These are phyloP conservation scores for Xylaria nigripes DNA, from an alignment of 495 filamentous ascomycete species.

Conservation along the genomic window DNA sequence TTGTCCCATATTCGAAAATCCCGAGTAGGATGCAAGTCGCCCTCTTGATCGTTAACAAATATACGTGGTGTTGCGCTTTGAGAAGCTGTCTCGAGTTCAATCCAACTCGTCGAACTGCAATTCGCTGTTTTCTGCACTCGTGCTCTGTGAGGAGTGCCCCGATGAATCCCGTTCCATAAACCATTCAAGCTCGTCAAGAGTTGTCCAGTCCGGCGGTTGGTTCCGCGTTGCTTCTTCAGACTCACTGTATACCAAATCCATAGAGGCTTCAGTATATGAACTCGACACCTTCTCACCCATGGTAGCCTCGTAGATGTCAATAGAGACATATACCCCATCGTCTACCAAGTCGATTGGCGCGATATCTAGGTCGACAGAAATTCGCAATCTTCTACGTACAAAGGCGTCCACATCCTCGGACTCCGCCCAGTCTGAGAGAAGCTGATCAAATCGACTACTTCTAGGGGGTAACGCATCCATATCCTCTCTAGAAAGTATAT, in stretches of 20 bases:
- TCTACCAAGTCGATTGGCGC: background rate
- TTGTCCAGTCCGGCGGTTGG: background rate
- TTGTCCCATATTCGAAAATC: too few species aligned
- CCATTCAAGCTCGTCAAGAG: conserved; percentile 6
- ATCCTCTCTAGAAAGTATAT: background rate
- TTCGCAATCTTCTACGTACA: background rate
- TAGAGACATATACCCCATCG: conserved; percentile 1
- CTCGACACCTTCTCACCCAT: background rate
- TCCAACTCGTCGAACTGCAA: too few species aligned
- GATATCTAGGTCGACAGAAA: conserved; percentile 1
- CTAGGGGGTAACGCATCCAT: background rate
- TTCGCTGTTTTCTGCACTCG: too few species aligned
- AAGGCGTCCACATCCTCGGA: too few species aligned
- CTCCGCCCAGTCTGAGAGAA: background rate
- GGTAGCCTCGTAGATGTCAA: conserved; percentile 6
- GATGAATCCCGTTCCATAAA: background rate
- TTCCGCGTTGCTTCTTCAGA: background rate
- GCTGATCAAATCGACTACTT: background rate
- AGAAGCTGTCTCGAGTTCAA: too few species aligned
- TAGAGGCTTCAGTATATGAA: background rate
- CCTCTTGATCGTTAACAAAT: too few species aligned
- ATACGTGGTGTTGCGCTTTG: too few species aligned
- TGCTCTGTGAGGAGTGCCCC: too few species aligned
- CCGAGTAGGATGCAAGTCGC: too few species aligned
- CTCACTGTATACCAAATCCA: background rate